A percentile compares a stretch with the other conserved stretches of the same genome.
These are phyloP conservation scores for Macrolepiota fuliginosa DNA, from an alignment of 768 basidiomycete genomes.

Conservation along the genomic window DNA sequence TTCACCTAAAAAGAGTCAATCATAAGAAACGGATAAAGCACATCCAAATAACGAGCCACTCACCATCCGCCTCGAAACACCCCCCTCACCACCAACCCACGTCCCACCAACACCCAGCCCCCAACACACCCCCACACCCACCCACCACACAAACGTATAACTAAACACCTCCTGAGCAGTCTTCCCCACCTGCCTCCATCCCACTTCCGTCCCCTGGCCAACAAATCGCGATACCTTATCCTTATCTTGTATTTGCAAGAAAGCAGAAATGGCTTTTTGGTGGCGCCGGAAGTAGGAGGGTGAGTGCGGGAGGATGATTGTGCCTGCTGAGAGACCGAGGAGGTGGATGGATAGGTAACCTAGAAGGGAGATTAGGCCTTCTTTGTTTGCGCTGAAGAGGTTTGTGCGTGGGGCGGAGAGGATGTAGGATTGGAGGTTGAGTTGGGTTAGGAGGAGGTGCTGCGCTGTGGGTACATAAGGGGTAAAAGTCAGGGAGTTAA, in stretches of 20 bases:
- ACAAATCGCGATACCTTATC: constrained; percentile 17
- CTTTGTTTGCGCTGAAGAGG: constrained; percentile 82
- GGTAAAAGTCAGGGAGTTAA: neutral
- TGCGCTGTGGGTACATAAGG: constrained; percentile 52
- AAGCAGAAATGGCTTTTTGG: constrained; percentile 29
- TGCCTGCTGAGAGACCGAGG: constrained; percentile 80
- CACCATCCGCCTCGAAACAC: constrained; percentile 48
- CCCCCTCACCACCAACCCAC: constrained; percentile 23
- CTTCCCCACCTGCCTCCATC: constrained; percentile 64
- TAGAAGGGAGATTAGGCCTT: constrained; percentile 80
- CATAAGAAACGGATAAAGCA: neutral
- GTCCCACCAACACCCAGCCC: constrained; percentile 37
- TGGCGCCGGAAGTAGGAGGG: constrained; percentile 69
- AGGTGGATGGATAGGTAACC: constrained; percentile 92
- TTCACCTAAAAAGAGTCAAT: constrained; percentile 61
- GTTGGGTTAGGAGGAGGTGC: constrained; percentile 56
- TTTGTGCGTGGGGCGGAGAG: constrained; percentile 60
- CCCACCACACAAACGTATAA: constrained; percentile 82
- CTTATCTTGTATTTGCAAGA: constrained; percentile 14
- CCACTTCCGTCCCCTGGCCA: constrained; percentile 16
- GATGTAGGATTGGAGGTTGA: constrained; percentile 60
- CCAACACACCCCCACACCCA: constrained; percentile 39
- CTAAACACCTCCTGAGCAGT: constrained; percentile 71
- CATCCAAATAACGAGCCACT: constrained; percentile 8
- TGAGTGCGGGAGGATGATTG: constrained; percentile 74